Percentiles rank a stretch among this genome's conserved stretches.
phyloP scores from a whole-genome alignment of 352 stramenopile species.

The Pythium utonaiense region DNA sequence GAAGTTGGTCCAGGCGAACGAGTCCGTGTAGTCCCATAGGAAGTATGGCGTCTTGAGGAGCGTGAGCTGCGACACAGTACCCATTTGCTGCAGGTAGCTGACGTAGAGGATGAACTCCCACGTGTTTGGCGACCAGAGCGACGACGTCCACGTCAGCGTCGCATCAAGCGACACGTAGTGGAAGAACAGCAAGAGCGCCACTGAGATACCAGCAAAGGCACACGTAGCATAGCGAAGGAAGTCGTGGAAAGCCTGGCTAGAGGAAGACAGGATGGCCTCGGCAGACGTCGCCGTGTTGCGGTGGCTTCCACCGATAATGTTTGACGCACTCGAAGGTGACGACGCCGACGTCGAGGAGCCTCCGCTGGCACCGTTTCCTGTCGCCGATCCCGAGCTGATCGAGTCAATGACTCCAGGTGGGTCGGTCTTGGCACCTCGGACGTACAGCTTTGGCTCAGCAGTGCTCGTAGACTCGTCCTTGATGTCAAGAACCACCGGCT shows the following conservation, averaged over 20 bases:
- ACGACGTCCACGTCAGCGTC: conserved; percentile 39
- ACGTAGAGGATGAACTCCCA: conserved; percentile 74
- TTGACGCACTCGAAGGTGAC: conserved; percentile 9
- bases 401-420: not conserved
- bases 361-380: not conserved
- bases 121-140: conserved; percentile 63
- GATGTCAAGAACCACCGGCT: conserved; percentile 51
- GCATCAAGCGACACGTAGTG: conserved; percentile 57
- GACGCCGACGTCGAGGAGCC: not conserved
- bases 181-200: conserved; percentile 62
- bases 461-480: conserved; percentile 25
- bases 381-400: not conserved
- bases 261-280: conserved; percentile 34
- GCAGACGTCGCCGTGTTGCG: conserved; percentile 37
- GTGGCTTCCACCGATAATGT: conserved; percentile 46
- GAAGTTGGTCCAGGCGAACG: conserved; percentile 68
- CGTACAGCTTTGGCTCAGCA: conserved; percentile 39
- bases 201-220: conserved; percentile 58
- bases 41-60: conserved; percentile 64
- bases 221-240: conserved; percentile 48
- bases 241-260: conserved; percentile 51
- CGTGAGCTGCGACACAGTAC: conserved; percentile 52
- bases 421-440: conserved; percentile 30
- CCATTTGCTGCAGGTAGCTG: conserved; percentile 70
- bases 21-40: conserved; percentile 66